Evolutionary conservation across 768 basidiomycete genomes (phyloP).

Genomic region (Panus rudis): DNA sequence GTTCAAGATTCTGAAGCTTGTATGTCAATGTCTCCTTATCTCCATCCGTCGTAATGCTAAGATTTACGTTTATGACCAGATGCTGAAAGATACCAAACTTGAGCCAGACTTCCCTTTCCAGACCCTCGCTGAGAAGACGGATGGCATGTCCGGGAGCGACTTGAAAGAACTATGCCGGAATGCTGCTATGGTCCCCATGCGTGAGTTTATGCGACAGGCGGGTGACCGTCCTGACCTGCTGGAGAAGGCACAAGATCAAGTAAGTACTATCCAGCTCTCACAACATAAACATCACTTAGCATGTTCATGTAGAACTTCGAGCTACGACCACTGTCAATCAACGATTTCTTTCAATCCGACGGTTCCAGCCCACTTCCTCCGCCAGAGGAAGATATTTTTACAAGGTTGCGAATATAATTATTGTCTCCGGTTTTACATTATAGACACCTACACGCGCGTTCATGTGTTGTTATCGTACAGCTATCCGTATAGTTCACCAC

Average conservation of each 20-base stretch:
- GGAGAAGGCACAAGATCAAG: constrained; percentile 36
- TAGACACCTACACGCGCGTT: no score
- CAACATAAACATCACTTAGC: neutral
- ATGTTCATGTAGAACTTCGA: constrained; percentile 54
- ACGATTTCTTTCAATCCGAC: constrained; percentile 57
- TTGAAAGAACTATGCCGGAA: constrained; percentile 87
- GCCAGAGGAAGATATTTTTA: constrained; percentile 1
- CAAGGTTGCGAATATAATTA: no score
- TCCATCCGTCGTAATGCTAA: neutral
- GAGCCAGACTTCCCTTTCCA: constrained; percentile 54
- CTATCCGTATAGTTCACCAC: no score
- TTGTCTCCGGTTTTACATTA: no score
- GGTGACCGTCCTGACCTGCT: constrained; percentile 42
- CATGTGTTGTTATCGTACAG: no score
- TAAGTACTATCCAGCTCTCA: constrained; percentile 20
- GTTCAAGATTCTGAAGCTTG: constrained; percentile 75
- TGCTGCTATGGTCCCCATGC: constrained; percentile 89
- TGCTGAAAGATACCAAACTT: constrained; percentile 75
- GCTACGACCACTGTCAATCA: constrained; percentile 61
- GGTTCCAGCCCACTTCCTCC: constrained; percentile 17
- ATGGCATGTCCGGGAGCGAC: constrained; percentile 84
- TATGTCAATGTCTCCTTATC: constrained; percentile 25
- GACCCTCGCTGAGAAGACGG: constrained; percentile 58
- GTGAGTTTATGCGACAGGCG: constrained; percentile 67
- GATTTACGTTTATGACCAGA: constrained; percentile 36